A percentile compares a stretch with the other conserved stretches of the same genome.
These are phyloP conservation scores for Beauveria pseudobassiana DNA, from an alignment of 2,329 filamentous ascomycete genomes.

Conservation along the genomic window DNA sequence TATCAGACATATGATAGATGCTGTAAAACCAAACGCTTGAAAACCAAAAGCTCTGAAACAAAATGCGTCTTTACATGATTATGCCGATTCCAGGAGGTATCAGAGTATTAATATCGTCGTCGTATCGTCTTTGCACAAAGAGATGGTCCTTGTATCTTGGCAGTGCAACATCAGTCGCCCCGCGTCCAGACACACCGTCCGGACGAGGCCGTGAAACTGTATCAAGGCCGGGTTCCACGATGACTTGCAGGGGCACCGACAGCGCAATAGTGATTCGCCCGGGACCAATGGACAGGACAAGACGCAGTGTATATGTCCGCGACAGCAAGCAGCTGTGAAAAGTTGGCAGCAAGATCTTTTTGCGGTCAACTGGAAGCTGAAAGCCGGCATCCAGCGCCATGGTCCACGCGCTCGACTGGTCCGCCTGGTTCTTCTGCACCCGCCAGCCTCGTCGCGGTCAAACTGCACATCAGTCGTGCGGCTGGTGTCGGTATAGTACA, in stretches of 20 bases:
- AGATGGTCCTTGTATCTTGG: not conserved
- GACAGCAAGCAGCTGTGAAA: slow-evolving; percentile 9
- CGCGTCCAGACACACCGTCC: not conserved
- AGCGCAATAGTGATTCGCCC: not conserved
- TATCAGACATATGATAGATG: not conserved
- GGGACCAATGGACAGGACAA: not conserved
- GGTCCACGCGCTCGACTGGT: not conserved
- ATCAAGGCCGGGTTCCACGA: not conserved
- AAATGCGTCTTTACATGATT: not conserved
- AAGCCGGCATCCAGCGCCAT: not conserved
- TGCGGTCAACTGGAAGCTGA: not conserved
- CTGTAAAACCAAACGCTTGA: no score
- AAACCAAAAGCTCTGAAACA: not conserved
- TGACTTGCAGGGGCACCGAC: not conserved
- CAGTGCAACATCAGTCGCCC: not conserved
- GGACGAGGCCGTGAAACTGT: not conserved
- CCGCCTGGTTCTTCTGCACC: not conserved
- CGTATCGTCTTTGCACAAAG: not conserved
- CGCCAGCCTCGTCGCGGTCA: not conserved
- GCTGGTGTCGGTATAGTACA: not conserved
- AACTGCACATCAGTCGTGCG: not conserved
- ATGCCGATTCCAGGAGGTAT: not conserved
- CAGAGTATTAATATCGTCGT: not conserved
- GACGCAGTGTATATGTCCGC: slow-evolving; percentile 1
- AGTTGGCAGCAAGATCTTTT: not conserved